A percentile compares a stretch with the other conserved stretches of the same genome.
Conservation (phyloP, 495 filamentous ascomycete species). For the Aspergillus coremiiformis region DNA sequence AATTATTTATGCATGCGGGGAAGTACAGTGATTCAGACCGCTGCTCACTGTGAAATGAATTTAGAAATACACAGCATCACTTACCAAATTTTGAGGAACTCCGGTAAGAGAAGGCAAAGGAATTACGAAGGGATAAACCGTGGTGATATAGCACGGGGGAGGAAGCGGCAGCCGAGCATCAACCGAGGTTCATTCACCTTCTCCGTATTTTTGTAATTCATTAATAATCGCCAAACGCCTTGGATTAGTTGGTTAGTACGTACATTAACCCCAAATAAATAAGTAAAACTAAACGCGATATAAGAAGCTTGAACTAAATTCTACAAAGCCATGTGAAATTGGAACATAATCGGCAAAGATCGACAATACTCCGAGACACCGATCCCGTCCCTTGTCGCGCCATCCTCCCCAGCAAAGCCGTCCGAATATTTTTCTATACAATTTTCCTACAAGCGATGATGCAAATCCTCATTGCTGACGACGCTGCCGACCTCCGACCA, state of each 20-base stretch:
- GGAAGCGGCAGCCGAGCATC: slow-evolving; percentile 10
- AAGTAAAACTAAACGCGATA: background rate
- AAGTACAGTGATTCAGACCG: background rate
- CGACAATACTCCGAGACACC: background rate
- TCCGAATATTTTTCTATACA: slow-evolving; percentile 1
- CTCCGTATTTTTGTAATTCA: slow-evolving; percentile 1
- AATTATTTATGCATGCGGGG: background rate
- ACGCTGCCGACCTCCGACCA: slow-evolving; percentile 77
- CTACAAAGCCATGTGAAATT: background rate
- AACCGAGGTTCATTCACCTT: slow-evolving; percentile 14
- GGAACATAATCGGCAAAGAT: background rate
- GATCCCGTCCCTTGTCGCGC: background rate
- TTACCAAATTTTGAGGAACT: background rate
- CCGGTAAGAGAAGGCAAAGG: background rate
- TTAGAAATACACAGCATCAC: background rate
- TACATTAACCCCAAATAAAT: background rate
- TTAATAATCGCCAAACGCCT: background rate
- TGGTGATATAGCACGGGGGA: background rate
- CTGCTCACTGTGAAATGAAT: background rate
- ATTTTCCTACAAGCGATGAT: slow-evolving; percentile 22
- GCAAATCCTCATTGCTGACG: slow-evolving; percentile 48
- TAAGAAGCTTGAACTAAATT: background rate
- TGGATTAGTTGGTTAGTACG: too few relatives aligned
- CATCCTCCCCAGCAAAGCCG: background rate
- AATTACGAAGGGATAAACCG: background rate